phyloP scores from a whole-genome alignment of 2,329 filamentous ascomycete species.

The Pseudopithomyces maydicus region DNA sequence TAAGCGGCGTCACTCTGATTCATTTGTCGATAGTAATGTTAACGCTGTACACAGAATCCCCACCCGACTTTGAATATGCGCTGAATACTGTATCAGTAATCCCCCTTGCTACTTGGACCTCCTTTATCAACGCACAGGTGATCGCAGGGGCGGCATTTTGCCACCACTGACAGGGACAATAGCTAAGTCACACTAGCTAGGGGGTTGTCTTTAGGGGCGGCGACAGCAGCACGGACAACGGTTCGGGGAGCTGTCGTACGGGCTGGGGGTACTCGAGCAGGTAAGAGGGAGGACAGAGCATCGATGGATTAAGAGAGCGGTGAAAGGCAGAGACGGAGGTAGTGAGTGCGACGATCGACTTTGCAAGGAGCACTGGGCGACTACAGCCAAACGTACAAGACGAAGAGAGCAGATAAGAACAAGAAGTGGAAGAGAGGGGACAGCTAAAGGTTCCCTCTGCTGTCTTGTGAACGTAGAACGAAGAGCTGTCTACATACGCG shows the following conservation, averaged over 20 bases:
- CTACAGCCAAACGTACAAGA: background rate
- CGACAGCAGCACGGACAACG: background rate
- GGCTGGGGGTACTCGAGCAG: background rate
- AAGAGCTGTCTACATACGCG: background rate
- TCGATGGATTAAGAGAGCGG: background rate
- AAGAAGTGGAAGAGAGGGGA: background rate
- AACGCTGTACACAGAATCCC: too few relatives aligned
- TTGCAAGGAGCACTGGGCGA: background rate
- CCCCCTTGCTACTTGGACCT: too few relatives aligned
- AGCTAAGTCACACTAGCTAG: too few relatives aligned
- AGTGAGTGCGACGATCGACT: background rate
- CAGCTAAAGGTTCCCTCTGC: background rate
- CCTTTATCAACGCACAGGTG: too few relatives aligned
- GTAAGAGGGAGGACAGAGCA: background rate
- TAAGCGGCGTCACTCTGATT: too few relatives aligned
- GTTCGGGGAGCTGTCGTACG: background rate
- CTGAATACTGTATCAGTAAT: too few relatives aligned
- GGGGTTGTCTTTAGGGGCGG: too few relatives aligned
- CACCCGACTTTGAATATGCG: too few relatives aligned
- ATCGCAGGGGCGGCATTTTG: too few relatives aligned
- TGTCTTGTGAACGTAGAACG: background rate
- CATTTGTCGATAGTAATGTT: too few relatives aligned
- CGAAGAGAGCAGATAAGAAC: background rate
- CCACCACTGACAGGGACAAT: too few relatives aligned
- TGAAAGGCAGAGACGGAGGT: background rate